Evolutionary conservation across 164 flowering plant genomes (phyloP).

Genomic region (grape (Vitis vinifera)): ASM3070453v1 NC_081810.1:14128001-14128500

Average conservation of each 20-base stretch:
- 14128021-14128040: conserved; percentile 18
- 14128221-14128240: conserved; percentile 23
- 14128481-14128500: conserved; percentile 42
- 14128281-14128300: conserved; percentile 22
- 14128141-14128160: not conserved
- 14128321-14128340: conserved; percentile 19
- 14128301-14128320: conserved; percentile 16
- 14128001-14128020: conserved; percentile 22
- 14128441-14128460: too few relatives aligned
- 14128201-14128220: not conserved
- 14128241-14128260: conserved; percentile 23
- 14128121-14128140: too few relatives aligned
- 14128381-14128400: not conserved
- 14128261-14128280: conserved; percentile 24
- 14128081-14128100: conserved; percentile 27
- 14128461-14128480: not conserved
- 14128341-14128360: conserved; percentile 14
- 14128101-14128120: conserved; percentile 26
- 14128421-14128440: too few relatives aligned
- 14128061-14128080: conserved; percentile 23
- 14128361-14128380: conserved; percentile 14
- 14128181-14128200: too few relatives aligned
- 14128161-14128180: not conserved
- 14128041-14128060: conserved; percentile 20
- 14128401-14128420: too few relatives aligned